These are phyloP conservation scores for Juncus inflexus DNA, from an alignment of 176 grass and related monocot genomes.

Conservation along the genomic window DNA sequence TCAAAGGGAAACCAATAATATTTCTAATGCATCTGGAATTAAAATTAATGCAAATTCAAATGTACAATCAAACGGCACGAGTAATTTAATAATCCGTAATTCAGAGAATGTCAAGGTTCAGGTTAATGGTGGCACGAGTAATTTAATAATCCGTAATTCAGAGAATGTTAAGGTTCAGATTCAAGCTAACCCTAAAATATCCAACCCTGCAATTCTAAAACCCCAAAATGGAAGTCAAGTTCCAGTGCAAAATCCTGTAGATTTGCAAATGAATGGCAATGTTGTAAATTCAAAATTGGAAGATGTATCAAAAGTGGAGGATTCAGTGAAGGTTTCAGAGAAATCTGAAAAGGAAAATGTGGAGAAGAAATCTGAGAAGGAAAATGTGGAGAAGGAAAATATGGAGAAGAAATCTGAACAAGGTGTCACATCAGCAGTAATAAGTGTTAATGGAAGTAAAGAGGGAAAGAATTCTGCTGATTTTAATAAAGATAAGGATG, in stretches of 20 bases:
- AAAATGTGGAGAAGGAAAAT: too few species aligned
- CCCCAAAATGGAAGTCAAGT: slow-evolving; percentile 35
- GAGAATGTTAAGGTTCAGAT: neutral
- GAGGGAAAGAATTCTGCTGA: neutral
- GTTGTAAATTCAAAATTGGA: neutral
- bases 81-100: neutral
- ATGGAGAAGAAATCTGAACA: too few species aligned
- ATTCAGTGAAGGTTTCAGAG: slow-evolving; percentile 21
- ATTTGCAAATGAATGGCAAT: slow-evolving; percentile 13
- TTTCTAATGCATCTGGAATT: slow-evolving; percentile 35
- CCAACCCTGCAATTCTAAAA: slow-evolving; percentile 1
- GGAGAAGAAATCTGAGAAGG: slow-evolving; percentile 18
- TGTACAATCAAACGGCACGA: slow-evolving; percentile 33
- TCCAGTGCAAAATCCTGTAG: slow-evolving; percentile 14
- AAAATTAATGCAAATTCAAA: slow-evolving; percentile 30
- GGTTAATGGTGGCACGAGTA: too few species aligned
- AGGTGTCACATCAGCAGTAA: neutral
- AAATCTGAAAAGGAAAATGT: slow-evolving; percentile 11
- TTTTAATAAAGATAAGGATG: neutral
- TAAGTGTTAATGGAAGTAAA: neutral
- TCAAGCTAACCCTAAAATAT: slow-evolving; percentile 1
- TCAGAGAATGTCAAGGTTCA: neutral
- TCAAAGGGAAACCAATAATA: slow-evolving; percentile 30
- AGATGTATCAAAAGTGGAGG: neutral
- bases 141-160: neutral